Evolutionary conservation across 306 rosid genomes (phyloP), one percentile per base, ranked within the genome.

Genomic region (Begonia fuchsioides): DNA sequence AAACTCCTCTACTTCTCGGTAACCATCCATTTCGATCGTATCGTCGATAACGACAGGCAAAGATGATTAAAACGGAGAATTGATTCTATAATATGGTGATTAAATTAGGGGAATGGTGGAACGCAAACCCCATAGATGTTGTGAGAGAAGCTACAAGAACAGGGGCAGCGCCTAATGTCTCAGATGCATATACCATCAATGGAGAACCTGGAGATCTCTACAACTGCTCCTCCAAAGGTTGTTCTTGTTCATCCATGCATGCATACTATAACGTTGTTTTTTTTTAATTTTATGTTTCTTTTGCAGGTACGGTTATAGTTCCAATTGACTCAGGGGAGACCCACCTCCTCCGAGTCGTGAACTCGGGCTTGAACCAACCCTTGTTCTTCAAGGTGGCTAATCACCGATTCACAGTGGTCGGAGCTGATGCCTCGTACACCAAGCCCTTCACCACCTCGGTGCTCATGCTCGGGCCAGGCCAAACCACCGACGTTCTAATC

Each of bases 191-290:
- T 60, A 90, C 98, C 38, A 76, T 90, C 53, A 85, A 90, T 60
- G 98, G 83, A 49, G 95, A 90, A 71, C 98, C 98, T 3, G 98
- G 98, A 17, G 95, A 90, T 41, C 79, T 90, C 39, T 90, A 90
- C 75, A 73, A 79, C 1, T 90, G 98, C 68, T 90, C 98, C 12
- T 66, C 16, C 74, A 61, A 79, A 79, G 54, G 63, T 41, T 77
- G 85, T 80, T 49, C 57, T 41, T 77, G 85, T 80, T 49, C 57
- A 13, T 13, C 51, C 56, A 11, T 40, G 32, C 38, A 17, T n/a
- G 35, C 35, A 26, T 9, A 1, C 19, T 26, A 26, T 26, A 26
- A 26, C 7, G 35, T 26, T 26, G 35, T 26, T 26, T 26, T 26
- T 26, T 8, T 26, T 11, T 10, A n/a, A 41, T 41, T 41, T 2